Evolutionary conservation across 2,329 filamentous ascomycete species (phyloP), one percentile per base, ranked within the genome.

Genomic region (Rhexocercosporidium sp.): DNA sequence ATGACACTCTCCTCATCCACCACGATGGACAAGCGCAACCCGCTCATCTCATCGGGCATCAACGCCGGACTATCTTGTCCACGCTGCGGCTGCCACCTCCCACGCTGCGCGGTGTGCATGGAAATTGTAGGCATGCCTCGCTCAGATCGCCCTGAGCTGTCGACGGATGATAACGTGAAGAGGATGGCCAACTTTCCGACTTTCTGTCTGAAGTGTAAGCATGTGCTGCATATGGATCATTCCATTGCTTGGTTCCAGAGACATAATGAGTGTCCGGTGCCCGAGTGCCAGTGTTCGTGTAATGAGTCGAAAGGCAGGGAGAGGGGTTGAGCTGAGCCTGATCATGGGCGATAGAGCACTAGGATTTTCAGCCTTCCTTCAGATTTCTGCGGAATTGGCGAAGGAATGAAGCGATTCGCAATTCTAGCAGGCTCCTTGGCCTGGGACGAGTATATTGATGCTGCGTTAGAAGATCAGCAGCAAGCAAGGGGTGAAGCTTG

Each of bases 161-260:
- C 82, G 51, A 77, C 81, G 7, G 84, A 88, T 72, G 75, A 77
- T 27, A 80, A 53, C 77, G 80, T 73, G 78, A 83, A 77, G 83
- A 84, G 54, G 3, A 75, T 75, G 72, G 86, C 85, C 2, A 82
- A 84, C 54, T 91, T 91, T 73, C 87, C 88, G n/a, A 90, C 87
- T 0, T 91, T 91, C 73, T 92, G 89, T 69, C 81, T 91, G 51
- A 84, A 85, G 71, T 92, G 89, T 75, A 88, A 90, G 73, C 89
- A 92, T 74, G 88, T 90, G 11, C 78, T 89, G 73, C 89, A 92
- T 72, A 81, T 90, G 66, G 89, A 91, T 72, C 89, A 91, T 75
- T 88, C 88, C 6, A 79, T 87, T 71, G 83, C 86, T 77, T 92
- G 89, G 89, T 92, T 91, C 73, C 81, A 83, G 7, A 79, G 86